phyloP scores from a whole-genome alignment of 805 yeast genomes.

The Wickerhamomyces sydowiorum region DNA sequence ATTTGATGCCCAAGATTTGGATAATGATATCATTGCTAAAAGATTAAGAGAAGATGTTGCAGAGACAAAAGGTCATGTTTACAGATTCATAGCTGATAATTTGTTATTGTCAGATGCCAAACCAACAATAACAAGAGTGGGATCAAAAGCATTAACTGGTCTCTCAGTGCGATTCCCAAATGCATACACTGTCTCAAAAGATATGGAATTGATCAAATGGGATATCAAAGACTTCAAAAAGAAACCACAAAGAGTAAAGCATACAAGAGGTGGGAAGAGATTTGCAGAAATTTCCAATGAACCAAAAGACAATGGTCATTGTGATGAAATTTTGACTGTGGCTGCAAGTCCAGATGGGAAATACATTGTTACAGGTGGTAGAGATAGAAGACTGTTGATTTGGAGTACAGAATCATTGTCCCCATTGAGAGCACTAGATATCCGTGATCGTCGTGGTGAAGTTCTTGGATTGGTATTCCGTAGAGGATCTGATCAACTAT shows the following conservation, averaged over 20 bases:
- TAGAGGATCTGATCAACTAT: constrained; percentile 75
- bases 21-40: constrained; percentile 75
- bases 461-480: constrained; percentile 74
- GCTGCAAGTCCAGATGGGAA: constrained; percentile 87
- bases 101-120: constrained; percentile 36
- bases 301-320: constrained; percentile 64
- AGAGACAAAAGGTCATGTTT: constrained; percentile 80
- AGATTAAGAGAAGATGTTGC: constrained; percentile 86
- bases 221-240: constrained; percentile 47
- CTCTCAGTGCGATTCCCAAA: constrained; percentile 33
- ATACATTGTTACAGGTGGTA: constrained; percentile 87
- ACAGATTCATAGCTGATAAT: constrained; percentile 55
- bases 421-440: constrained; percentile 71
- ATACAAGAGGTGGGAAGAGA: constrained; percentile 55
- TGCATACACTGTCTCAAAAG: constrained; percentile 80
- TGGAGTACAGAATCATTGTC: constrained; percentile 82
- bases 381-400: constrained; percentile 71
- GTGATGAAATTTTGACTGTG: constrained; percentile 66
- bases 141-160: constrained; percentile 50
- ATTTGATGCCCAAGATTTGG: constrained; percentile 89
- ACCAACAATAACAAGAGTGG: constrained; percentile 47
- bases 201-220: constrained; percentile 76
- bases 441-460: constrained; percentile 64
- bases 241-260: constrained; percentile 63
- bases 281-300: constrained; percentile 35